These are phyloP conservation scores for Dothiorella sarmentorum DNA, from an alignment of 2,329 filamentous ascomycete species.

Conservation along the genomic window DNA sequence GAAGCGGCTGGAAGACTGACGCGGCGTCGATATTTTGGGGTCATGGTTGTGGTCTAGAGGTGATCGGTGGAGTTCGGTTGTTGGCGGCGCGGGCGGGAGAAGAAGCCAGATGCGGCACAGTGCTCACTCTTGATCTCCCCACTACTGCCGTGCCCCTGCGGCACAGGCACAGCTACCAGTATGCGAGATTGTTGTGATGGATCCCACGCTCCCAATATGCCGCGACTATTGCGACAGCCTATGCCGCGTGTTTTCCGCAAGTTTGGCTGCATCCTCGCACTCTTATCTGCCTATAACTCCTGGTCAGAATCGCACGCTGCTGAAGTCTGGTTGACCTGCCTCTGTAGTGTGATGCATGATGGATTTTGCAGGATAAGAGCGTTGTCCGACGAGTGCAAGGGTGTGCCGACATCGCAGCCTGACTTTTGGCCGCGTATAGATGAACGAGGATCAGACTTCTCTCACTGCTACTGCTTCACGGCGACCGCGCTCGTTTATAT, in stretches of 20 bases:
- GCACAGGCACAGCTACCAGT: background rate
- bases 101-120: background rate
- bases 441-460: background rate
- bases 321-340: background rate
- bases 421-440: background rate
- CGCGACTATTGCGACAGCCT: background rate
- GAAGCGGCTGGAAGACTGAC: too few species aligned
- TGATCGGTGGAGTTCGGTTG: slow-evolving; percentile 1
- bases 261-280: background rate
- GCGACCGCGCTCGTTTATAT: background rate
- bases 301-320: background rate
- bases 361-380: background rate
- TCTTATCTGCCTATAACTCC: background rate
- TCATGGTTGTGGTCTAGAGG: background rate
- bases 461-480: too few species aligned
- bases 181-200: slow-evolving; percentile 5
- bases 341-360: background rate
- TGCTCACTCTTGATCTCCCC: background rate
- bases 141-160: background rate
- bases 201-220: too few species aligned
- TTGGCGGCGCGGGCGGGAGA: background rate
- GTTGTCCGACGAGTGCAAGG: background rate
- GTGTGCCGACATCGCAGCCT: too few species aligned
- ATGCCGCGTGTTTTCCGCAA: background rate
- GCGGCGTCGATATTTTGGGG: background rate